Evolutionary conservation across 2,329 filamentous ascomycete genomes (phyloP), one percentile per base, ranked within the genome.

Genomic region (Nigrospora sphaerica): DNA sequence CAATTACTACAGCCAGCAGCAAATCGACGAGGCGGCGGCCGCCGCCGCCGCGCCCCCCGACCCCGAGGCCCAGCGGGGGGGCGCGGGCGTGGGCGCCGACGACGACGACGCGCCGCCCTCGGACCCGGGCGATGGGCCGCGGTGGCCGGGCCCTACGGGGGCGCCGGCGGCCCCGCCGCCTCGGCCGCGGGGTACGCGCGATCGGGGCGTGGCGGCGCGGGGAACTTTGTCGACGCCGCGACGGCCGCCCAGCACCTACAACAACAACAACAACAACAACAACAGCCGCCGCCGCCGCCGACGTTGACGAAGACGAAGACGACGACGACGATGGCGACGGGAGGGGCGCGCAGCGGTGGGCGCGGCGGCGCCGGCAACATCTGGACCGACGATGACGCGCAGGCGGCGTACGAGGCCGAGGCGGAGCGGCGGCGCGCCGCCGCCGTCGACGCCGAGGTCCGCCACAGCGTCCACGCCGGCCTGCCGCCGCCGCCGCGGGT

Each of bases 341-440:
- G 23, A 19, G 36, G 33, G 42, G 18, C 37, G 31, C 9, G 31
- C 17, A 18, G n/a, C 6, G 35, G 35, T 6, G 78, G 79, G 0
- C 70, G 78, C 6, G 79, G 78, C 19, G 78, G 78, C n/a, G 76
- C 75, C 1, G 79, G 78, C 2, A 81, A 81, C 59, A 81, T 73
- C 65, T 32, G 16, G 17, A 36, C 18, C 35, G 6, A 16, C 34
- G 47, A 38, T 28, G 48, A n/a, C 36, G 42, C 33, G 19, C 40
- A 42, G 19, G 33, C 16, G 17, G 50, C 39, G 11, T 50, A 55
- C 39, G 54, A 55, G 39, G 44, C 47, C 14, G 59, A 58, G 48
- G 52, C 61, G 49, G 56, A 58, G 42, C 51, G 47, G 17, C 52
- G 52, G 44, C 52, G 58, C 28, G 52, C 52, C 40, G 56, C 56